Conservation (phyloP, 257 asterid species). For the Ajuga chamaepitys region DNA sequence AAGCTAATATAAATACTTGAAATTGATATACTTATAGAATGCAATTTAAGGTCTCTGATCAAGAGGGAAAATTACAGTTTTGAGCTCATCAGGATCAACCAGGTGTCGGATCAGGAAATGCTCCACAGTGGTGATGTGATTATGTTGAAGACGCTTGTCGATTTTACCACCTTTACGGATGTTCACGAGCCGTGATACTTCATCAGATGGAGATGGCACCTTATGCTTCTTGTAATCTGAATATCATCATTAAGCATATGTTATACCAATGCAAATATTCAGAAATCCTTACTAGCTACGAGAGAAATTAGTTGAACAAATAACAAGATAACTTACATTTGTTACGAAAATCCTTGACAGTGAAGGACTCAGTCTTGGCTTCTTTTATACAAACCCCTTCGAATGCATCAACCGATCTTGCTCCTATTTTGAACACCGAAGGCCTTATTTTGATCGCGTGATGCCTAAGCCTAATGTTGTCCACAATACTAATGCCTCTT, state of each 20-base stretch:
- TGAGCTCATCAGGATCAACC: slow-evolving; percentile 30
- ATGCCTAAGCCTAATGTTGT: slow-evolving; percentile 25
- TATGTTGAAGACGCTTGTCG: slow-evolving; percentile 18
- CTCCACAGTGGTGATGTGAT: slow-evolving; percentile 32
- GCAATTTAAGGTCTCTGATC: too few relatives aligned
- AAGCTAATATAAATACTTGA: not conserved
- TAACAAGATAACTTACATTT: slow-evolving; percentile 24
- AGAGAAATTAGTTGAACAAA: too few relatives aligned
- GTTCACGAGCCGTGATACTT: slow-evolving; percentile 26
- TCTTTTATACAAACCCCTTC: slow-evolving; percentile 19
- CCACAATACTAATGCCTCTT: slow-evolving; percentile 26
- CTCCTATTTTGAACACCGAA: slow-evolving; percentile 32
- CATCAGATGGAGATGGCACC: slow-evolving; percentile 38
- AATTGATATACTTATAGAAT: not conserved
- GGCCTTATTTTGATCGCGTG: slow-evolving; percentile 12
- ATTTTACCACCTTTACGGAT: slow-evolving; percentile 24
- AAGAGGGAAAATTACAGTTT: slow-evolving; percentile 25
- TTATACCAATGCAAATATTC: too few relatives aligned
- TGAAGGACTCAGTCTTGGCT: slow-evolving; percentile 36
- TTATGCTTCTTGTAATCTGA: slow-evolving; percentile 39
- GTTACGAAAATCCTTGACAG: slow-evolving; percentile 27
- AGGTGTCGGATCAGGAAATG: slow-evolving; percentile 43
- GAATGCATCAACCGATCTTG: slow-evolving; percentile 16
- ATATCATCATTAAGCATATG: not conserved
- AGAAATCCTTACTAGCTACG: too few relatives aligned